Conservation (phyloP, 2,329 filamentous ascomycete species). For the Tympanopsis confertula region DNA sequence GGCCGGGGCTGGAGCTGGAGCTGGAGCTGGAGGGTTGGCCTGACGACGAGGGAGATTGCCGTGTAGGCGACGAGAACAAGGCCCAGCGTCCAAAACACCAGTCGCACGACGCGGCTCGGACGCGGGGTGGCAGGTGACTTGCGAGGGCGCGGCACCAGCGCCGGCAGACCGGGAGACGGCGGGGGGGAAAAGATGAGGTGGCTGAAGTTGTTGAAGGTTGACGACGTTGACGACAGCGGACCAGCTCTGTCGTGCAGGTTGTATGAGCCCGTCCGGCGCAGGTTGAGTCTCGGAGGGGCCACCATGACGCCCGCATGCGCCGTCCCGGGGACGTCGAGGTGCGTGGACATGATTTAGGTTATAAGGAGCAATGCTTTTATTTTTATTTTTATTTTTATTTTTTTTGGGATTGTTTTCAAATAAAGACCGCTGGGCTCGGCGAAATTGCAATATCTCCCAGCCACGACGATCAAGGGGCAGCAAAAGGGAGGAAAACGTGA, state of each 20-base stretch:
- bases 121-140: conserved; percentile 45
- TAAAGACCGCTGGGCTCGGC: no score
- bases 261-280: conserved; percentile 46
- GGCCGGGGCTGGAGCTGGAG: conserved; percentile 14
- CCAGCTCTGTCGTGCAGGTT: conserved; percentile 37
- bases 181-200: conserved; percentile 57
- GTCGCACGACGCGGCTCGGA: conserved; percentile 43
- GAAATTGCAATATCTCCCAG: no score
- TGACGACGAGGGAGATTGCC: conserved; percentile 16
- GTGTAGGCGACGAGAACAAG: conserved; percentile 21
- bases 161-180: conserved; percentile 59
- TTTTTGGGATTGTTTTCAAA: no score
- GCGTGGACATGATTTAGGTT: conserved; percentile 26
- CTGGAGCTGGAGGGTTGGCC: conserved; percentile 14
- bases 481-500: no score
- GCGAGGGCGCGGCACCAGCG: conserved; percentile 52
- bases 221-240: conserved; percentile 46
- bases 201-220: conserved; percentile 52
- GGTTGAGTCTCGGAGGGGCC: conserved; percentile 42
- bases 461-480: no score
- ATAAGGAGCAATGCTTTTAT: not conserved
- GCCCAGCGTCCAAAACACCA: conserved; percentile 39
- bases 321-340: conserved; percentile 30
- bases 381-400: no score
- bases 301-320: conserved; percentile 37